These are phyloP conservation scores for Strobilomyces confusus DNA, from an alignment of 768 basidiomycete genomes.

Conservation along the genomic window DNA sequence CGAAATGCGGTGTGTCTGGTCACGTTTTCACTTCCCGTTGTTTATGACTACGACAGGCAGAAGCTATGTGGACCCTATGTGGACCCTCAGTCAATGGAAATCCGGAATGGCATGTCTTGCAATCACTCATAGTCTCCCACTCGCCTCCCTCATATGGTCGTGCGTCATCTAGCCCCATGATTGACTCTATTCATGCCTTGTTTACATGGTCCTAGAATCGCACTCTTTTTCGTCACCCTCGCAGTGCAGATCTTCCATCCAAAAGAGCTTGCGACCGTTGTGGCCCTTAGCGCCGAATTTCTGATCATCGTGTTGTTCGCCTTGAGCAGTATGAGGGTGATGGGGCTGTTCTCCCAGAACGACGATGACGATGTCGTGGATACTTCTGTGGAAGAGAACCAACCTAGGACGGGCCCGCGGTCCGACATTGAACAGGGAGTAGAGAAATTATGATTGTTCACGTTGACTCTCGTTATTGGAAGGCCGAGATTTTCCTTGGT, in stretches of 20 bases:
- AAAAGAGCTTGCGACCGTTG: background rate
- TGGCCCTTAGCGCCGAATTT: constrained; percentile 3
- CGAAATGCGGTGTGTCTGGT: constrained; percentile 5
- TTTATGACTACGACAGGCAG: background rate
- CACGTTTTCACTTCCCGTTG: background rate
- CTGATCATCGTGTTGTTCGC: background rate
- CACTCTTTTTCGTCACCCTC: constrained; percentile 7
- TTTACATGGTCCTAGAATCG: background rate
- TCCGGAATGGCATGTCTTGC: constrained; percentile 8
- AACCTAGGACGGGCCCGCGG: background rate
- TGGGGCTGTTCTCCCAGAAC: background rate
- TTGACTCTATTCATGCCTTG: background rate
- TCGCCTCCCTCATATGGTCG: constrained; percentile 15
- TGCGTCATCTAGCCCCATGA: background rate
- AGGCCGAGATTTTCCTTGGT: too few relatives aligned
- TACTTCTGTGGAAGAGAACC: background rate
- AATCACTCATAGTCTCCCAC: constrained; percentile 15
- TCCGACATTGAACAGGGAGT: background rate
- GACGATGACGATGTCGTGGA: background rate
- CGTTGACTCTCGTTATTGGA: too few relatives aligned
- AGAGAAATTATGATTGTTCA: background rate
- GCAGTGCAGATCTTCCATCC: constrained; percentile 6
- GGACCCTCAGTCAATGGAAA: background rate
- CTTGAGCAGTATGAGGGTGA: background rate
- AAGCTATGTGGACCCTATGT: constrained; percentile 2